These are phyloP conservation scores for Helotiales sp. DNA, from an alignment of 2,329 filamentous ascomycete genomes.

Conservation along the genomic window DNA sequence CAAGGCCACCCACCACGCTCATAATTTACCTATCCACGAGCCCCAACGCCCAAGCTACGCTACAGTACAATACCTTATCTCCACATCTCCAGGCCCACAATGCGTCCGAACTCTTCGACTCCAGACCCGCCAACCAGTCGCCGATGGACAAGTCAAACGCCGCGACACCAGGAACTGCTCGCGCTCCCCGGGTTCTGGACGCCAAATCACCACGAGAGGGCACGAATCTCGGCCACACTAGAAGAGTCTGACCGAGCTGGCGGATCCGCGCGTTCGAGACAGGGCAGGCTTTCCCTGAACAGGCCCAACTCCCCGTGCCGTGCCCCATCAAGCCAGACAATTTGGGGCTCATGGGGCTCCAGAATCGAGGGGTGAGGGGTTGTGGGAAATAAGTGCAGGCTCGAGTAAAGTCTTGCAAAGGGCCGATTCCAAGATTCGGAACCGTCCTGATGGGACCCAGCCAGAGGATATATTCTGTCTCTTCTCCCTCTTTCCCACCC, in stretches of 20 bases:
- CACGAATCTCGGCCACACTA: slow-evolving; percentile 10
- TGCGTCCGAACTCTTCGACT: background rate
- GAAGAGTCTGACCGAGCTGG: slow-evolving; percentile 10
- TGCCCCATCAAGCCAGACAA: background rate
- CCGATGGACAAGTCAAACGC: background rate
- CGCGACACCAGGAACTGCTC: background rate
- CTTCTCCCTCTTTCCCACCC: background rate
- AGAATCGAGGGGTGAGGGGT: slow-evolving; percentile 14
- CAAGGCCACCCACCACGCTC: no score
- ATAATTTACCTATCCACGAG: no score
- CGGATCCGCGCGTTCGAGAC: slow-evolving; percentile 8
- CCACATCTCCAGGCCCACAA: slow-evolving; percentile 9
- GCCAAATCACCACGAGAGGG: background rate
- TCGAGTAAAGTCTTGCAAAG: slow-evolving; percentile 5
- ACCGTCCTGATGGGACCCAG: background rate
- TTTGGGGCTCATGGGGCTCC: background rate
- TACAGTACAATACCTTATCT: background rate
- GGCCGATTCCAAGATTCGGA: slow-evolving; percentile 8
- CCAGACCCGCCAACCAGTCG: background rate
- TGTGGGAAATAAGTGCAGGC: background rate
- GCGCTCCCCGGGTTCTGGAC: background rate
- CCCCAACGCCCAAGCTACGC: background rate
- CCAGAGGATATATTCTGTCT: background rate
- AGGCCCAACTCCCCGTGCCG: background rate
- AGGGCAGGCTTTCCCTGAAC: background rate